Evolutionary conservation across 768 basidiomycete genomes (phyloP), one percentile per base, ranked within the genome.

Genomic region (Peribolospora baueri): DNA sequence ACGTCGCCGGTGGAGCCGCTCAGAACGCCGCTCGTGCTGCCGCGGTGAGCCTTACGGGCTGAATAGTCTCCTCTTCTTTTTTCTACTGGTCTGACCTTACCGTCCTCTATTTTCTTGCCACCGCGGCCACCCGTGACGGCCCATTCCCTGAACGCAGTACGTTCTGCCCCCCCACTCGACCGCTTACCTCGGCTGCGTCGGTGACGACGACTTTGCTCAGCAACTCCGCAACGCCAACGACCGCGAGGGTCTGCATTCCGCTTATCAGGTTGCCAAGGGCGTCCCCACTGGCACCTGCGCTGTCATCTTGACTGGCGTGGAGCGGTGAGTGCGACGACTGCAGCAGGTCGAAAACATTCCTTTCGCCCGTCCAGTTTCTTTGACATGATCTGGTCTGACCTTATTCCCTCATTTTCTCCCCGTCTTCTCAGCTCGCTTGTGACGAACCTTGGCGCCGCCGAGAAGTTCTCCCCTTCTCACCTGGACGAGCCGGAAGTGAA

Each of bases 1-100:
- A 88, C 64, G 90, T 97, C 53, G 91, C 93, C 53, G 93, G 93
- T 57, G 93, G 93, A 63, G 91, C 93, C 39, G 78, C 85, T 39
- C 93, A 98, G 68, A 98, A 98, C 65, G 78, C 90, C 64, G 90
- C 91, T 55, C 83, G 93, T 51, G 90, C 80, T 60, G 93, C 91
- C 61, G 88, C 93, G 48, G 91, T 93, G 68, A 58, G 86, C 69
- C 50, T 46, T 7, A 13, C 11, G 43, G 13, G 5, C 48, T 46
- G 9, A 7, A 5, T 46, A 0, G 7, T 13, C 9, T 52, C 10
- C 9, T 39, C 13, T 70, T 37, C 37, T 14, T 50, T 39, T 53
- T 7, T 10, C 13, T 42, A 25, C 25, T 25, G 25, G 25, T 25
- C 25, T 11, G 11, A 5, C 48, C 0, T 7, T 13, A 42, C 4